phyloP scores from a whole-genome alignment of 257 asterid species.

The Solanum pinnatisectum region DNA sequence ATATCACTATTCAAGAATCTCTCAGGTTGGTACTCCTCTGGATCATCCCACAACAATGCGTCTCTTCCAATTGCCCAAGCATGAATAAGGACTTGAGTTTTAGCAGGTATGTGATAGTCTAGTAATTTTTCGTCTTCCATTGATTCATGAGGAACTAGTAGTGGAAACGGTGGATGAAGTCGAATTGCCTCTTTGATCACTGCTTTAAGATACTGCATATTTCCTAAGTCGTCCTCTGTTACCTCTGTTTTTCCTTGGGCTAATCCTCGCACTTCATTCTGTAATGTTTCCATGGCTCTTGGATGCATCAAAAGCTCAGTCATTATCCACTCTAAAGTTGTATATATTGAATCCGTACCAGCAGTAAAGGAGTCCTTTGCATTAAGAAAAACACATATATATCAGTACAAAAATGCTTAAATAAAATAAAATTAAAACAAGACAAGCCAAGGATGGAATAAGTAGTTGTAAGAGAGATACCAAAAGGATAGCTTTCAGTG shows the following conservation, averaged over 20 bases:
- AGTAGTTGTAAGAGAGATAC: not conserved
- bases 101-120: conserved; percentile 24
- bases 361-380: conserved; percentile 33
- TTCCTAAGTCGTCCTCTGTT: conserved; percentile 20
- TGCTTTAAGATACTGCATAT: conserved; percentile 39
- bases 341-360: conserved; percentile 35
- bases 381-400: not conserved
- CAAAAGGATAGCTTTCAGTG: conserved; percentile 16
- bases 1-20: conserved; percentile 19
- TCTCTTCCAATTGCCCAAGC: conserved; percentile 49
- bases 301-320: conserved; percentile 19
- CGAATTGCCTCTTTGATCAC: conserved; percentile 34
- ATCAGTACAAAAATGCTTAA: not conserved
- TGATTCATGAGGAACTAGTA: conserved; percentile 36
- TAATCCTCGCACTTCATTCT: conserved; percentile 17
- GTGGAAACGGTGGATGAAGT: conserved; percentile 31
- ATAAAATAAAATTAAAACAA: not conserved
- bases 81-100: conserved; percentile 26
- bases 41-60: conserved; percentile 25
- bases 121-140: conserved; percentile 17
- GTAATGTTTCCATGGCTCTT: conserved; percentile 7
- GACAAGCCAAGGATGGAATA: not conserved
- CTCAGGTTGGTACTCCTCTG: conserved; percentile 36
- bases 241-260: conserved; percentile 10
- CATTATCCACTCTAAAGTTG: conserved; percentile 27